Evolutionary conservation across 192 early-diverging fungal species (phyloP), one percentile per base, ranked within the genome.

Genomic region (Diversispora eburnea): DNA sequence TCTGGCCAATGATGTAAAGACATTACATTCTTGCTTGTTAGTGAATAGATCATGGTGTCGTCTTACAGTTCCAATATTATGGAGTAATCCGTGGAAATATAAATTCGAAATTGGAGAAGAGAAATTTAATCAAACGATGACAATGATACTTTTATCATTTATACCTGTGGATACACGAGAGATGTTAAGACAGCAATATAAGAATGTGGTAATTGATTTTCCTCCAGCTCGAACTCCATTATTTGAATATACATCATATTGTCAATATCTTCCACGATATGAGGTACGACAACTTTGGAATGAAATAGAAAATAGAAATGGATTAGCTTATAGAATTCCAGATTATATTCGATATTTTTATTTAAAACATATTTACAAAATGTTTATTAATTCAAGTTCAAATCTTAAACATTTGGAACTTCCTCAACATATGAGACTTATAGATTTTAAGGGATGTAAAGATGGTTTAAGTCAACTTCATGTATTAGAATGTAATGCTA

Each of bases 11-110:
- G 60, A 62, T 62, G 60, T 62, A 7, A 15, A 33, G 12, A 33
- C 60, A 25, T 25, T 62, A 41, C 42, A 62, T 41, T 62, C 60
- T 3, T 62, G 60, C 10, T 43, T 62, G 4, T 25, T 62, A 33
- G 60, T 62, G 13, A 62, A 62, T 33, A n/a, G 60, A 22, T 15
- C 42, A 25, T 62, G 60, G 60, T 62, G 60, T 43, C 60, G 60
- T 33, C 25, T 33, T 62, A 62, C 60, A 8, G 60, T 33, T 62
- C 60, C 60, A 25, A 33, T 62, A 3, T 15, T 62, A 9, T 62
- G 60, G 60, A 15, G 60, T 22, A 33, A 62, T 42, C 60, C 60
- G 15, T 43, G 25, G 51, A 54, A 54, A 54, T 54, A 54, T 54
- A 54, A 54, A 54, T 54, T 54, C 51, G 51, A 54, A 17, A 54